These are phyloP conservation scores for Paramecium pentaurelia DNA, from an alignment of 73 alveolate genomes.

Conservation along the genomic window DNA sequence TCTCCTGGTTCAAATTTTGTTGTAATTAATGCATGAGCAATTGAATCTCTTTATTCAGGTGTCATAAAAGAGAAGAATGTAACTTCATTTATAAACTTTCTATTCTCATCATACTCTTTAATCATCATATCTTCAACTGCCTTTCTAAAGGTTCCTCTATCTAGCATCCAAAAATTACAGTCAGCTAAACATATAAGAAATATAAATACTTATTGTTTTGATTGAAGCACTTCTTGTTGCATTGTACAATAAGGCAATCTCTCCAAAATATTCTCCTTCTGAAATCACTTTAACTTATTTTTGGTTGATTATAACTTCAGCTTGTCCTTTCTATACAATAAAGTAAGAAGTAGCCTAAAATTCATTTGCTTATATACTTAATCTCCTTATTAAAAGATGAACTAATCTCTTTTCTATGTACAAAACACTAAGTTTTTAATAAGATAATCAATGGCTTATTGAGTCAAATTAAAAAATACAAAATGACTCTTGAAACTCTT, in stretches of 20 bases:
- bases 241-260: conserved; percentile 93
- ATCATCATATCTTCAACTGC: conserved; percentile 82
- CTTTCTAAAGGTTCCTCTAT: conserved; percentile 84
- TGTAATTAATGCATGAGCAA: conserved; percentile 54
- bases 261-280: conserved; percentile 95
- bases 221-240: conserved; percentile 96
- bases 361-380: background rate
- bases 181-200: conserved; percentile 61
- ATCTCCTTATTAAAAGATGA: conserved; percentile 38
- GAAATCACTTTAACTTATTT: background rate
- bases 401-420: background rate
- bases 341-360: conserved; percentile 25
- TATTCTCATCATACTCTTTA: conserved; percentile 56
- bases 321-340: background rate
- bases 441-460: background rate
- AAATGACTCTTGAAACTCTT: conserved; percentile 30
- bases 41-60: conserved; percentile 44
- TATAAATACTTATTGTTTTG: conserved; percentile 60
- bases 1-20: conserved; percentile 50
- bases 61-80: conserved; percentile 55
- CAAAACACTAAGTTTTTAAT: background rate
- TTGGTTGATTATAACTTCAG: background rate
- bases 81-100: conserved; percentile 54
- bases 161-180: conserved; percentile 84
- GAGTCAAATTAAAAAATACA: conserved; percentile 12